These are phyloP conservation scores for Russula abietina DNA, from an alignment of 768 basidiomycete genomes.

Conservation along the genomic window DNA sequence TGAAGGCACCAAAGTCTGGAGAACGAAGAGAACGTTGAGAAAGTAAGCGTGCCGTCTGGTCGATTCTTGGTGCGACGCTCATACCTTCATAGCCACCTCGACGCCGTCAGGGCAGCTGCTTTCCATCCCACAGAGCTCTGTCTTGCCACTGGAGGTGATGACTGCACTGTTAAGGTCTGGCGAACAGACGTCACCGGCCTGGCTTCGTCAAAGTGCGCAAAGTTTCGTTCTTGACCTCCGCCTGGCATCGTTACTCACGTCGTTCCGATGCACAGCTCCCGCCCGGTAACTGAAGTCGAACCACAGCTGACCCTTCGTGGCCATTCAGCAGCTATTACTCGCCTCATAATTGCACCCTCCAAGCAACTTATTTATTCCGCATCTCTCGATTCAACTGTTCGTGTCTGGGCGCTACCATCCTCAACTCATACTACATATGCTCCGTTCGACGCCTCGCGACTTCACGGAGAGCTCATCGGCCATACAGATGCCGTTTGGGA, in stretches of 20 bases:
- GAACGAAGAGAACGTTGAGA: slow-evolving; percentile 77
- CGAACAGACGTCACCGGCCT: slow-evolving; percentile 72
- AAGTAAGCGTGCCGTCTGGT: slow-evolving; percentile 52
- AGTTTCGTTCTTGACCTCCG: slow-evolving; percentile 12
- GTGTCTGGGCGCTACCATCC: slow-evolving; percentile 80
- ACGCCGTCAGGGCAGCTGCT: slow-evolving; percentile 83
- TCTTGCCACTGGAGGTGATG: slow-evolving; percentile 91
- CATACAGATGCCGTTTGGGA: slow-evolving; percentile 98
- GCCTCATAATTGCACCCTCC: slow-evolving; percentile 71
- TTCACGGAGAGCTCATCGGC: slow-evolving; percentile 76
- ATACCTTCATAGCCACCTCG: slow-evolving; percentile 64
- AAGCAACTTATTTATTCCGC: slow-evolving; percentile 82
- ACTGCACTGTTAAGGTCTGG: slow-evolving; percentile 96
- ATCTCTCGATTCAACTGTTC: slow-evolving; percentile 88
- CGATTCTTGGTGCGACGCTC: slow-evolving; percentile 10
- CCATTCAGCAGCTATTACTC: slow-evolving; percentile 87
- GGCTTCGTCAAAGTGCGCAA: slow-evolving; percentile 68
- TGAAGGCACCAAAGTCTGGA: slow-evolving; percentile 74
- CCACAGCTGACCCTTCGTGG: slow-evolving; percentile 91
- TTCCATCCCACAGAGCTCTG: slow-evolving; percentile 84
- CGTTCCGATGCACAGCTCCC: slow-evolving; percentile 40
- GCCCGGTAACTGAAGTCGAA: slow-evolving; percentile 80
- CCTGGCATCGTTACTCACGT: slow-evolving; percentile 10
- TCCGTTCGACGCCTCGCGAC: slow-evolving; percentile 75
- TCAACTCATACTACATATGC: slow-evolving; percentile 83